phyloP scores from a whole-genome alignment of 148 eudicot species.

The Rheum nobile region DNA sequence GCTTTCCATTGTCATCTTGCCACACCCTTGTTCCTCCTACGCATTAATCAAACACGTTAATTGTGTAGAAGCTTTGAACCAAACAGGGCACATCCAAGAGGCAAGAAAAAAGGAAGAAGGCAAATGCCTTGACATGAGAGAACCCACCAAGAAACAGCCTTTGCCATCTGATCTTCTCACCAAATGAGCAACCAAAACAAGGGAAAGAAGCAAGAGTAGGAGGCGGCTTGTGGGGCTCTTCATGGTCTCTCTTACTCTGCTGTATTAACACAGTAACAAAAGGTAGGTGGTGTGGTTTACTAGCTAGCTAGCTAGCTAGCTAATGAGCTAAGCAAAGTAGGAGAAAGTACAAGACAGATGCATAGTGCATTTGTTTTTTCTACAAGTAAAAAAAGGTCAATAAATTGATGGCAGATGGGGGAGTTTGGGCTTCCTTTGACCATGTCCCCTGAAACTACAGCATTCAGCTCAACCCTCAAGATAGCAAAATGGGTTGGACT shows the following conservation, averaged over 20 bases:
- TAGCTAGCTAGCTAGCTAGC: not conserved
- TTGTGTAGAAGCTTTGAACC: not conserved
- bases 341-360: not conserved
- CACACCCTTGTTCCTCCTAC: not conserved
- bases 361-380: not conserved
- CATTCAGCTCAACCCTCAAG: not conserved
- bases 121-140: not conserved
- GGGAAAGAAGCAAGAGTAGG: not conserved
- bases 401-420: not conserved
- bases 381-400: not conserved
- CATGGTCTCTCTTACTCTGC: not conserved
- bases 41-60: not conserved
- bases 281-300: not conserved
- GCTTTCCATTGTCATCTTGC: not conserved
- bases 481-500: not conserved
- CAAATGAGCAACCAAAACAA: not conserved
- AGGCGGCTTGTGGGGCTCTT: not conserved
- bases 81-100: not conserved
- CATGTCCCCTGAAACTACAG: not conserved
- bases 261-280: not conserved
- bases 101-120: not conserved
- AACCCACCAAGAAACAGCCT: not conserved
- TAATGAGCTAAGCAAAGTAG: not conserved
- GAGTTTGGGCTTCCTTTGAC: not conserved
- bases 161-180: not conserved